A percentile compares a stretch with the other conserved stretches of the same genome.
Evolutionary conservation across 768 basidiomycete genomes (phyloP).

Genomic region (Suillus fuscotomentosus): DNA sequence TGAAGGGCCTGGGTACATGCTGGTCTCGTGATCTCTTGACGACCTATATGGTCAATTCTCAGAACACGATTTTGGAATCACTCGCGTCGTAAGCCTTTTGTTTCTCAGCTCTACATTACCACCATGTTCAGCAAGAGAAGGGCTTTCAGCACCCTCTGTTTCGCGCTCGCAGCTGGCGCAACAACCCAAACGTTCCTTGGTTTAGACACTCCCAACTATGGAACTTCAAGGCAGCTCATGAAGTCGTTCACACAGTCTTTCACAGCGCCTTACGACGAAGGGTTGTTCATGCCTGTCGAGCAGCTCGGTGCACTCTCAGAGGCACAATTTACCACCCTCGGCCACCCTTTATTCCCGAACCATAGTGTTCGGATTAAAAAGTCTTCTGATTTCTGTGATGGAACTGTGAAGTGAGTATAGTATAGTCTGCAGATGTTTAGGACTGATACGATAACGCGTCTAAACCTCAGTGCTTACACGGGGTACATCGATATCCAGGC

Average conservation of each 20-base stretch:
- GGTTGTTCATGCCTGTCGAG: conserved; percentile 34
- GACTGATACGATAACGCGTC: conserved; percentile 1
- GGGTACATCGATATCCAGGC: conserved; percentile 69
- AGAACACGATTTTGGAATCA: neutral
- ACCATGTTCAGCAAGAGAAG: neutral
- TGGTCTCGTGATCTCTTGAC: neutral
- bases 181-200: conserved; percentile 19
- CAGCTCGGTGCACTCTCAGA: conserved; percentile 27
- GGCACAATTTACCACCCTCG: conserved; percentile 35
- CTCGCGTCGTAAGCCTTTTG: neutral
- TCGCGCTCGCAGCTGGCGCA: conserved; percentile 10
- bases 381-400: conserved; percentile 36
- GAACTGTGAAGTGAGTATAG: conserved; percentile 34
- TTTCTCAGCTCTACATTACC: neutral
- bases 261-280: conserved; percentile 23
- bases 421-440: neutral
- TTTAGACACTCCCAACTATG: conserved; percentile 5
- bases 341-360: conserved; percentile 44
- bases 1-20: neutral
- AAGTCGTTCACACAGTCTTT: conserved; percentile 8
- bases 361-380: conserved; percentile 43
- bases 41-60: neutral
- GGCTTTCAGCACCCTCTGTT: neutral
- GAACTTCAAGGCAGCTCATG: conserved; percentile 1
- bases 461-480: conserved; percentile 47